Conservation (phyloP, 441 rosid genomes). For the Pelargonium australe region DNA sequence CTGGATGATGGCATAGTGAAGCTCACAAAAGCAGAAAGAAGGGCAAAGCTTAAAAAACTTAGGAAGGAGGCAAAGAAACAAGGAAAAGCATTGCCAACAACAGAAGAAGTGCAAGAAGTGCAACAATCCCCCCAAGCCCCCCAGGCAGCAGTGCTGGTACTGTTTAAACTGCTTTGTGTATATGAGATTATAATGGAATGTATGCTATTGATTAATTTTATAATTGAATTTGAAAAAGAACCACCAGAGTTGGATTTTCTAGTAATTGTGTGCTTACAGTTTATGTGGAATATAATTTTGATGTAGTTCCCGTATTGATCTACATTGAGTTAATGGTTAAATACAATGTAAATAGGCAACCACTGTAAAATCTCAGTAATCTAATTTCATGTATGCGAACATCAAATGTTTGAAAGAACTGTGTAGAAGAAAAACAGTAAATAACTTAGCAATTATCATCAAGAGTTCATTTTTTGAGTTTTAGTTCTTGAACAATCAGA, state of each 20-base stretch:
- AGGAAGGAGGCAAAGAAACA: conserved; percentile 71
- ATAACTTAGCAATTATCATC: no score
- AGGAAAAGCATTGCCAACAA: conserved; percentile 36
- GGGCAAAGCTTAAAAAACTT: conserved; percentile 64
- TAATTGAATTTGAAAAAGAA: background rate
- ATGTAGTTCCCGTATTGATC: background rate
- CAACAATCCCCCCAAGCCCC: conserved; percentile 28
- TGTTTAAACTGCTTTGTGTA: conserved; percentile 2
- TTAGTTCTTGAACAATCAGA: no score
- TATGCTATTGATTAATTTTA: no score
- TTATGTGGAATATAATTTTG: background rate
- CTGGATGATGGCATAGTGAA: conserved; percentile 33
- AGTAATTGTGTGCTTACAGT: background rate
- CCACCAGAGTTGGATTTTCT: background rate
- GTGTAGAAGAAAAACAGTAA: no score
- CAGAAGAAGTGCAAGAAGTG: conserved; percentile 29
- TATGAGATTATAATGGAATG: no score
- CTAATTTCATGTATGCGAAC: no score
- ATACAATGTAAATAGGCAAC: background rate
- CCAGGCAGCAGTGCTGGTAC: conserved; percentile 74
- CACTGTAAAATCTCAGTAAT: no score
- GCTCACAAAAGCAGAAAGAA: conserved; percentile 69
- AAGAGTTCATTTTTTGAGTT: no score
- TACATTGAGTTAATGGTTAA: background rate
- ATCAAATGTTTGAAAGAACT: no score